Evolutionary conservation across 768 basidiomycete genomes (phyloP), one percentile per base, ranked within the genome.

Genomic region (Jaapia argillacea): DNA sequence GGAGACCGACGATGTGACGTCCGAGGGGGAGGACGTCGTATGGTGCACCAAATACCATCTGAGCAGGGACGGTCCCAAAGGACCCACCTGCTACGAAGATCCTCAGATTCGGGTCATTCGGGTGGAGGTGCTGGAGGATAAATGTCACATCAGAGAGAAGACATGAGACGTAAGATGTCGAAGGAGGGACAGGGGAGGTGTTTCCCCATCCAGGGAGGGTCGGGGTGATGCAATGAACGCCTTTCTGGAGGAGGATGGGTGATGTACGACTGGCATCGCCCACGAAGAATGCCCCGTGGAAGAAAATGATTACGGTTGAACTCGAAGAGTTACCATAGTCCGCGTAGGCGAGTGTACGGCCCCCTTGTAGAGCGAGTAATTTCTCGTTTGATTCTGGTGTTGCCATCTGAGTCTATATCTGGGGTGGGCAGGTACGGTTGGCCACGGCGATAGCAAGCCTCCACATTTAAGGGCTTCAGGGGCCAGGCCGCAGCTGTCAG

Each of bases 121-220:
- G 72, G 48, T 77, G 72, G 24, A 77, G 64, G 53, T 75, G 71
- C 16, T 63, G 55, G 31, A 79, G 62, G 35, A 79, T 59, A 10
- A 64, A 57, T 0, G 68, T 64, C 46, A 71, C 65, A 51, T 75
- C 74, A n/a, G n/a, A n/a, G n/a, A n/a, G n/a, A n/a, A n/a, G n/a
- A n/a, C n/a, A n/a, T n/a, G n/a, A n/a, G n/a, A n/a, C n/a, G n/a
- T n/a, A n/a, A n/a, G n/a, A n/a, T n/a, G n/a, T n/a, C n/a, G n/a
- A n/a, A n/a, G n/a, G n/a, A n/a, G n/a, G n/a, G n/a, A n/a, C n/a
- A n/a, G n/a, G 66, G 0, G 74, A 72, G 4, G 77, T 70, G 36
- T 63, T 63, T 3, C 77, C 77, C 76, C 77, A 79, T 2, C 75
- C 77, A 18, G 74, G 71, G 24, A 79, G 68, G 6, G 77, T 72